Conservation (phyloP, 1,284 basidiomycete species). For the Mycena sp. region DNA sequence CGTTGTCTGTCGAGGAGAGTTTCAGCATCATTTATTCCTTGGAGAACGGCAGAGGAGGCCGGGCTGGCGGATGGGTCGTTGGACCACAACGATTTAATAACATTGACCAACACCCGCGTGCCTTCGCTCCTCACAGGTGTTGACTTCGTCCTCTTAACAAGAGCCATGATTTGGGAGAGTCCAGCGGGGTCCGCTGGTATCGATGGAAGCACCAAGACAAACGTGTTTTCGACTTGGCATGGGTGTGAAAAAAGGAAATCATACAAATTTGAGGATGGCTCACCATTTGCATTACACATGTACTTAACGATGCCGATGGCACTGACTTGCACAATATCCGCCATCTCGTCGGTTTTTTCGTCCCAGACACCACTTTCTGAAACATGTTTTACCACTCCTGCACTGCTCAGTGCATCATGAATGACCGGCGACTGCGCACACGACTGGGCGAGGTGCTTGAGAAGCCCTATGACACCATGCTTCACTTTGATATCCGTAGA, state of each 20-base stretch:
- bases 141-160: conserved; percentile 84
- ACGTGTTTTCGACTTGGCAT: conserved; percentile 68
- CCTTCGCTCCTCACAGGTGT: conserved; percentile 89
- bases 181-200: conserved; percentile 50
- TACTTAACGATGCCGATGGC: conserved; percentile 92
- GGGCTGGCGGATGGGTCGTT: conserved; percentile 50
- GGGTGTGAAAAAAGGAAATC: conserved; percentile 15
- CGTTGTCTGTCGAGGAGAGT: conserved; percentile 49
- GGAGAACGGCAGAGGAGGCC: conserved; percentile 25
- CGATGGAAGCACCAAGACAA: conserved; percentile 57
- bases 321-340: conserved; percentile 87
- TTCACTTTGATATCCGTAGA: conserved; percentile 81
- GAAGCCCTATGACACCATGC: conserved; percentile 83
- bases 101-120: conserved; percentile 87
- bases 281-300: conserved; percentile 81
- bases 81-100: conserved; percentile 77
- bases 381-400: conserved; percentile 70
- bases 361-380: conserved; percentile 78
- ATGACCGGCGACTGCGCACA: conserved; percentile 68
- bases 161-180: conserved; percentile 74
- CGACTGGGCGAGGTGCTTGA: conserved; percentile 87
- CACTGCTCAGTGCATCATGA: conserved; percentile 67
- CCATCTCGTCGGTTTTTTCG: conserved; percentile 74
- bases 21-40: conserved; percentile 38
- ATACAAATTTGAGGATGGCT: conserved; percentile 37